phyloP scores from a whole-genome alignment of 768 basidiomycete genomes.

The Naganishia vishniacii region DNA sequence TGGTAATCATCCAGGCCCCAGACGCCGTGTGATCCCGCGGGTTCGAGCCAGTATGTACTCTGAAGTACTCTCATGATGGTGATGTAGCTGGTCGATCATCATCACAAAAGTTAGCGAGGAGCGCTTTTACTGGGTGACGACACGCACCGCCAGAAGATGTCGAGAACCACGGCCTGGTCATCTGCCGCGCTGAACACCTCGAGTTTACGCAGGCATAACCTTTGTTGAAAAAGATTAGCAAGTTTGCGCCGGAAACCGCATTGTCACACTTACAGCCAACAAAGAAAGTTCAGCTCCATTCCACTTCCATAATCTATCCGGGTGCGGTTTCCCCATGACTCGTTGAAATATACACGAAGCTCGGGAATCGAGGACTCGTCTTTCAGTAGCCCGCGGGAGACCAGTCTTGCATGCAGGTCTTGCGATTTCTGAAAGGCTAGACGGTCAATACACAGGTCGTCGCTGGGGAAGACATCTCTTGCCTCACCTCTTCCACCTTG shows the following conservation, averaged over 20 bases:
- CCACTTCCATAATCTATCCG: conserved; percentile 99
- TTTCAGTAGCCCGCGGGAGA: background rate
- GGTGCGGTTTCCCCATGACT: conserved; percentile 84
- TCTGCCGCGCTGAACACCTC: conserved; percentile 63
- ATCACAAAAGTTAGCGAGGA: too few relatives aligned
- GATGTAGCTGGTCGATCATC: conserved; percentile 46
- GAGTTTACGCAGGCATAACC: conserved; percentile 72
- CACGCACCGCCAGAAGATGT: conserved; percentile 78
- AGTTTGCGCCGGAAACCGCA: too few relatives aligned
- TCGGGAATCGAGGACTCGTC: conserved; percentile 9
- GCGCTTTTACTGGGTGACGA: background rate
- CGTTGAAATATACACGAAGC: conserved; percentile 70
- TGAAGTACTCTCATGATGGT: conserved; percentile 56
- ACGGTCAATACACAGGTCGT: conserved; percentile 1
- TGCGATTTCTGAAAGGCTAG: background rate
- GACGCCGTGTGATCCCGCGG: conserved; percentile 94
- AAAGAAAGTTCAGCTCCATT: conserved; percentile 96
- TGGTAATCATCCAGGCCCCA: conserved; percentile 99
- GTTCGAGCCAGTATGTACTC: conserved; percentile 73
- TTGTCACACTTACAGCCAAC: conserved; percentile 89
- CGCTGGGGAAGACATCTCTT: conserved; percentile 28
- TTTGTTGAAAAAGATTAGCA: conserved; percentile 50
- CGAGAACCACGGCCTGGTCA: conserved; percentile 67
- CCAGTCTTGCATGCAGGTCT: background rate
- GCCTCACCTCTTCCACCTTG: conserved; percentile 60